Evolutionary conservation across 1,139 yeast species (phyloP).

Genomic region (Suhomyces kunorum): DNA sequence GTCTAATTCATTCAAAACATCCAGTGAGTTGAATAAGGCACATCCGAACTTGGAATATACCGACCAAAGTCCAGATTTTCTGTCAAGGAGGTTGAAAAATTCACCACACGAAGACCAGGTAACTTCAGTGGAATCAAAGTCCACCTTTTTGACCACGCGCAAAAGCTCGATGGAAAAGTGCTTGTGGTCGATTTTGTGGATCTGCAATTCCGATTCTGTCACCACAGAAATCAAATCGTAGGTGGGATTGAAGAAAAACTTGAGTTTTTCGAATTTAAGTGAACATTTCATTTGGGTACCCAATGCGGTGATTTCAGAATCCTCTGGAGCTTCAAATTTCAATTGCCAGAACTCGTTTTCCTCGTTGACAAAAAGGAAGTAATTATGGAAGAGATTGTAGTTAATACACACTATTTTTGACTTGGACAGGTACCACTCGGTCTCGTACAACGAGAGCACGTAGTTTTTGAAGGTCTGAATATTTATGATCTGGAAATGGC

Average conservation of each 20-base stretch:
- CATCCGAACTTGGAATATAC: constrained; percentile 41
- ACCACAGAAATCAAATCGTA: constrained; percentile 25
- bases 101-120: constrained; percentile 44
- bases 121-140: constrained; percentile 8
- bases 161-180: constrained; percentile 15
- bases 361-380: constrained; percentile 35
- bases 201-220: constrained; percentile 13
- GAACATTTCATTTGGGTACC: constrained; percentile 7
- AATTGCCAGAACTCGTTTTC: constrained; percentile 34
- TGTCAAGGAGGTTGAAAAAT: constrained; percentile 29
- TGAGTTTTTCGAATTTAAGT: constrained; percentile 1
- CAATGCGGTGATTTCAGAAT: constrained; percentile 7
- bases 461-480: constrained; percentile 35
- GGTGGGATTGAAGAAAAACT: constrained; percentile 29
- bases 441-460: constrained; percentile 29
- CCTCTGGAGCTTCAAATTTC: constrained; percentile 16
- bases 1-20: constrained; percentile 28
- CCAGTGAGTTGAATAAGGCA: constrained; percentile 30
- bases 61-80: constrained; percentile 32
- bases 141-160: constrained; percentile 14
- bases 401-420: constrained; percentile 26
- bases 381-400: constrained; percentile 31
- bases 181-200: constrained; percentile 18
- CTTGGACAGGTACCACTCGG: constrained; percentile 31
- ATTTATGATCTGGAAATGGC: constrained; percentile 37